These are phyloP conservation scores for Cynanchum wilfordii DNA, from an alignment of 257 asterid genomes.

Conservation along the genomic window DNA sequence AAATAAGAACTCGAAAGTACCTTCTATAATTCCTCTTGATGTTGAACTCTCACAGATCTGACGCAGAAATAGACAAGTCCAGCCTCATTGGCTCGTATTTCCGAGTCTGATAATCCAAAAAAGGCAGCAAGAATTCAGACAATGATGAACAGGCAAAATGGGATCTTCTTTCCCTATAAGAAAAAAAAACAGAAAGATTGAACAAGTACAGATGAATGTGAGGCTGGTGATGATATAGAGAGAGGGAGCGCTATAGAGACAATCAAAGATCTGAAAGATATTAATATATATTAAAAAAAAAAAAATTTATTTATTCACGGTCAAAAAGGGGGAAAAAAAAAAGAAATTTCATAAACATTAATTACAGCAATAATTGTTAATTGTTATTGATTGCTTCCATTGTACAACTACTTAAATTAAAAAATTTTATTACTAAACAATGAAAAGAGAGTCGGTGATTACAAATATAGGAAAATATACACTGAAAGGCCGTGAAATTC, in stretches of 20 bases:
- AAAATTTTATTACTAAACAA: too few relatives aligned
- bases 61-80: not conserved
- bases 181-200: not conserved
- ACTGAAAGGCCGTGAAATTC: too few relatives aligned
- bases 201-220: not conserved
- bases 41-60: conserved; percentile 7
- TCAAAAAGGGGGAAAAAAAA: not conserved
- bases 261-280: not conserved
- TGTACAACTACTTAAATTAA: too few relatives aligned
- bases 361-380: too few relatives aligned
- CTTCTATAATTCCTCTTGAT: not conserved
- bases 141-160: not conserved
- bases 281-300: too few relatives aligned
- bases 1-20: not conserved
- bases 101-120: not conserved
- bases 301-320: not conserved
- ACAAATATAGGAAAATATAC: too few relatives aligned
- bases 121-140: not conserved
- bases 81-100: conserved; percentile 3
- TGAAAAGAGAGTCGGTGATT: too few relatives aligned
- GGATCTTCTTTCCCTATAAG: not conserved
- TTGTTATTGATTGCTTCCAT: too few relatives aligned
- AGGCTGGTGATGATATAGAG: not conserved
- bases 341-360: too few relatives aligned
- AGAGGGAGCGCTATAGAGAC: not conserved